phyloP scores from a whole-genome alignment of 495 filamentous ascomycete species.

The Sordaria brevicollis region DNA sequence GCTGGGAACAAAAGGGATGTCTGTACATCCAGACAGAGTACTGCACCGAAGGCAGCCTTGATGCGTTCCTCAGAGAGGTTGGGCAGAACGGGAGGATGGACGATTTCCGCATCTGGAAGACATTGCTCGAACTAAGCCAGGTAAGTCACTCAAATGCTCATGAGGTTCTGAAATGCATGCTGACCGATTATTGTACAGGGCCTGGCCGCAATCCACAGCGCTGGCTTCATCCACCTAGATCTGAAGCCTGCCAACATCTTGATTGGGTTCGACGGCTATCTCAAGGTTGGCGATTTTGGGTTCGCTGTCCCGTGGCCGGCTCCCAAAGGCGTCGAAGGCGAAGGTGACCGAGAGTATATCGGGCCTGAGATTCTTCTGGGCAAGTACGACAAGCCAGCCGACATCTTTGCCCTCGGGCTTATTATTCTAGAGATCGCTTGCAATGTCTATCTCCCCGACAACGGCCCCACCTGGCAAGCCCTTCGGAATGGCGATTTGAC shows the following conservation, averaged over 20 bases:
- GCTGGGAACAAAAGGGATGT: slow-evolving; percentile 70
- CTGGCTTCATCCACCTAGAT: slow-evolving; percentile 86
- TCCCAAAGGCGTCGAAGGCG: slow-evolving; percentile 65
- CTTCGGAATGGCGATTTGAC: slow-evolving; percentile 80
- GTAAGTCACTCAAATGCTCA: slow-evolving; percentile 42
- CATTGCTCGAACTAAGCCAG: slow-evolving; percentile 70
- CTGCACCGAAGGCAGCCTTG: slow-evolving; percentile 84
- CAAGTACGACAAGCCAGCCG: slow-evolving; percentile 77
- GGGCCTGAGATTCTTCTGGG: slow-evolving; percentile 81
- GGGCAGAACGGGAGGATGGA: slow-evolving; percentile 79
- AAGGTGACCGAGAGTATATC: slow-evolving; percentile 94
- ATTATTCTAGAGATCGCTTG: slow-evolving; percentile 90
- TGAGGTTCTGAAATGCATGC: not conserved
- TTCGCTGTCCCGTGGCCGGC: slow-evolving; percentile 77
- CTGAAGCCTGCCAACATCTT: slow-evolving; percentile 92
- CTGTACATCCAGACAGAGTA: slow-evolving; percentile 97
- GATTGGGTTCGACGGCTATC: slow-evolving; percentile 76
- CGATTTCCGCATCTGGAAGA: slow-evolving; percentile 98
- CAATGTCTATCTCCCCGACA: slow-evolving; percentile 84
- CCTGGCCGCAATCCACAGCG: slow-evolving; percentile 75
- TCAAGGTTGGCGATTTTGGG: slow-evolving; percentile 96
- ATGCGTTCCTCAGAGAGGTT: slow-evolving; percentile 66
- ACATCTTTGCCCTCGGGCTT: slow-evolving; percentile 87
- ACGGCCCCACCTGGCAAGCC: slow-evolving; percentile 79
- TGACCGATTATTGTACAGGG: slow-evolving; percentile 49